Evolutionary conservation across 1,139 yeast genomes (phyloP), one percentile per base, ranked within the genome.

Genomic region (Wickerhamomyces sp.): DNA sequence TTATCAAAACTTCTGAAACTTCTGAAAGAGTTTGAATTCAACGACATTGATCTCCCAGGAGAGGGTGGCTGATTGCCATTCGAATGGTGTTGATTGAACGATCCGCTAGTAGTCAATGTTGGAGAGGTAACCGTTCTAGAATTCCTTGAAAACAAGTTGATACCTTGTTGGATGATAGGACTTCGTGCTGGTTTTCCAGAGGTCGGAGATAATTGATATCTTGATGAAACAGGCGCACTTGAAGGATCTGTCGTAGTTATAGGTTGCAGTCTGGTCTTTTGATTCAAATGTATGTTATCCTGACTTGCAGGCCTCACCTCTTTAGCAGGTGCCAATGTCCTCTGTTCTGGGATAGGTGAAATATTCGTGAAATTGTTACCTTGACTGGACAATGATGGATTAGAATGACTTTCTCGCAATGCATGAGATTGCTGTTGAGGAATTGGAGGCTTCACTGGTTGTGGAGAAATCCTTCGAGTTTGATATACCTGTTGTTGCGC

Each of bases 21-120:
- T 40, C 55, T 55, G 10, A 59, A 45, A 17, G 62, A 47, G 1
- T 55, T 46, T 1, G 66, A 51, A 31, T 49, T 58, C 17, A 62
- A 39, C 1, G 68, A 62, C 53, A 58, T 47, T 3, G 61, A 46
- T 37, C 66, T 52, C 13, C 45, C 46, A 12, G 52, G 51, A 6
- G 51, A 46, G 6, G 46, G 38, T 17, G 47, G 52, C 6, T 30
- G 21, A 10, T 37, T 26, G 2, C 22, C 31, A 9, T 24, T n/a
- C 6, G 28, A 16, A 13, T 34, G 28, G 2, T 32, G 14, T 3
- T 40, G 28, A 10, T 10, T 23, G 21, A 39, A 39, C 2, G 41
- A 15, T 1, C 43, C 23, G 16, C 43, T 29, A 4, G 38, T 30
- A 8, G 45, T 27, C 14, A 41, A 23, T 1, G 40, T 36, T 7